These are phyloP conservation scores for Vigna hirtella DNA, from an alignment of 306 rosid species.

Conservation along the genomic window DNA sequence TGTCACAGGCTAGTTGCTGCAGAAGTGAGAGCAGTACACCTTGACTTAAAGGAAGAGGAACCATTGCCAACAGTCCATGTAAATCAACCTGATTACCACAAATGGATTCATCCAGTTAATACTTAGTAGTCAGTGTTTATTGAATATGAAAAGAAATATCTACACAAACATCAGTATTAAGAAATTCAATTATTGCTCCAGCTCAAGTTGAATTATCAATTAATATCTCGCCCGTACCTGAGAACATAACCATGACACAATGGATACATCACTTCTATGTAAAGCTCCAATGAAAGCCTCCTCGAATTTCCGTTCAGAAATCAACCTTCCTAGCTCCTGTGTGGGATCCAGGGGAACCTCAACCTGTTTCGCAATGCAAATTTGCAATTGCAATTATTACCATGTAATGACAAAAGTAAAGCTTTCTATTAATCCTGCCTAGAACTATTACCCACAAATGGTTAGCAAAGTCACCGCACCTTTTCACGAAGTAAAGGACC, in stretches of 20 bases:
- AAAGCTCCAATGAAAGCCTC: conserved; percentile 90
- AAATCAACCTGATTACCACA: conserved; percentile 77
- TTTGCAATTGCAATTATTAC: conserved; percentile 24
- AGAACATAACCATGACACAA: conserved; percentile 95
- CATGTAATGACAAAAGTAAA: conserved; percentile 5
- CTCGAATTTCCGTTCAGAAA: conserved; percentile 82
- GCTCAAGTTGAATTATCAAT: neutral
- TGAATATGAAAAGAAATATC: too few species aligned
- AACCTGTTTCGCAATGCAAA: conserved; percentile 57
- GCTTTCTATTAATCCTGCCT: neutral
- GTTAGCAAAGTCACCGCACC: conserved; percentile 52
- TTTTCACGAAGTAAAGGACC: conserved; percentile 90
- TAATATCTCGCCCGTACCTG: conserved; percentile 62
- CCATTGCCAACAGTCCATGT: conserved; percentile 64
- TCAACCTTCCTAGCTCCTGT: conserved; percentile 80
- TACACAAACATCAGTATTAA: neutral
- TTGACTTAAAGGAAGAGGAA: conserved; percentile 92
- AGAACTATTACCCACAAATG: conserved; percentile 8
- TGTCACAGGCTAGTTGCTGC: conserved; percentile 94
- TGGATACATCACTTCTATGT: conserved; percentile 88
- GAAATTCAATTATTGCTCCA: neutral
- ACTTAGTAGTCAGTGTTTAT: neutral
- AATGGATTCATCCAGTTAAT: conserved; percentile 15
- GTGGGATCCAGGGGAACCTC: conserved; percentile 94
- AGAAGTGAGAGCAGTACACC: conserved; percentile 94